Base-by-base conservation (phyloP, 2,329 filamentous ascomycete genomes). In the Colletotrichum sp. region DNA sequence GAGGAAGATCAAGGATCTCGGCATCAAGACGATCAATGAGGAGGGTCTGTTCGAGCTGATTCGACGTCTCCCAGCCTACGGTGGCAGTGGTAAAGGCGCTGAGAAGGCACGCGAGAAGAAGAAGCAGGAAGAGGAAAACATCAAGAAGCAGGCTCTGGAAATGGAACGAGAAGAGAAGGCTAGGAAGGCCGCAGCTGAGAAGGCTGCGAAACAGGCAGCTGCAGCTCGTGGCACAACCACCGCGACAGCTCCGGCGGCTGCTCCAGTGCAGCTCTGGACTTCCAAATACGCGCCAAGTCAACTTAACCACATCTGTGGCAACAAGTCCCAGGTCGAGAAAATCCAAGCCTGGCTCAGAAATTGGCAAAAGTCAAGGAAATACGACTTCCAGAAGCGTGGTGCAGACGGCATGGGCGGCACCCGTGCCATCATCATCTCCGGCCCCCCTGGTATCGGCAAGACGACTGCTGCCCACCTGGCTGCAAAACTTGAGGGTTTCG, bases 401-500 rank as follows among this genome's bases (percentile, higher is more conserved):
- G 90, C 94, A 12, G 96, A 98, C 84, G 97, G 96, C 3, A 93
- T 93, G 82, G 96, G 96, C 39, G 90, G 90, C 0, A 94, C 94
- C 80, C 93, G 97, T 78, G 95, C 96, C n/a, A 93, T 98, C 78
- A 98, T 98, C 83, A 93, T 99, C 71, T 96, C 98, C 79, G 97
- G 97, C 0, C 96, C 97, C 19, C 97, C 97, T 34, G 97, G 97
- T 22, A 98, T 99, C 79, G 97, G 97, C 79, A 99, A 99, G 86
- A 99, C 97, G 3, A 99, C 97, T 36, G 95, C 98, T 66, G 97
- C 97, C 28, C 97, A 99, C 87, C 88, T 99, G 34, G 95, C 98
- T 19, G 96, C 97, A 1, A 98, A 96, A 81, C 87, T 98, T 25
- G 96, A 98, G 82, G 96, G 96, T 3, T 98, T 95, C 82, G 97